A percentile compares a stretch with the other conserved stretches of the same genome.
Conservation (phyloP, 2,329 filamentous ascomycete genomes). For the Fusarium sp. region DNA sequence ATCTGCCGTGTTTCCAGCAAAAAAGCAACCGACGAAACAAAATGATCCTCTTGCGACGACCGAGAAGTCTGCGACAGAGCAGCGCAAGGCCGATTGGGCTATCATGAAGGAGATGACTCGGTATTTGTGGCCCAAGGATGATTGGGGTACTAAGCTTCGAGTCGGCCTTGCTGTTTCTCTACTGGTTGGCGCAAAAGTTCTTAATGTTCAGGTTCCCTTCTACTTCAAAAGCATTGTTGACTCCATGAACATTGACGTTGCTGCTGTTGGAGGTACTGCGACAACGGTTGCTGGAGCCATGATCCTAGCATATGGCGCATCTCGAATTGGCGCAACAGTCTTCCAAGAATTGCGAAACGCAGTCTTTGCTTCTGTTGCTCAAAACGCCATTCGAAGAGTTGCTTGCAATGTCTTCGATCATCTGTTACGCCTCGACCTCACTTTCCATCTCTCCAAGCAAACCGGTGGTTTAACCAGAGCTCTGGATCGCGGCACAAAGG, state of each 20-base stretch:
- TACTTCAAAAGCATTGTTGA: slow-evolving; percentile 99
- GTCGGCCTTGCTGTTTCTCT: slow-evolving; percentile 87
- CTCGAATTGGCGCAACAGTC: slow-evolving; percentile 86
- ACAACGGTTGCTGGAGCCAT: slow-evolving; percentile 90
- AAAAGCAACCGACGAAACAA: slow-evolving; percentile 37
- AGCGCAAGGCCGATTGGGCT: slow-evolving; percentile 96
- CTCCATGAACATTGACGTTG: slow-evolving; percentile 95
- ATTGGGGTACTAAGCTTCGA: slow-evolving; percentile 77
- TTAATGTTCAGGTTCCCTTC: slow-evolving; percentile 98
- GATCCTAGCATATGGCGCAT: slow-evolving; percentile 91
- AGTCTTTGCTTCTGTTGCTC: slow-evolving; percentile 94
- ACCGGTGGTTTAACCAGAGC: slow-evolving; percentile 94
- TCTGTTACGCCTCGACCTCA: slow-evolving; percentile 86
- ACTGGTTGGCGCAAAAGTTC: slow-evolving; percentile 88
- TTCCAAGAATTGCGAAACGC: slow-evolving; percentile 97
- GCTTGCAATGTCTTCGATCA: slow-evolving; percentile 94
- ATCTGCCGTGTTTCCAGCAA: slow-evolving; percentile 31
- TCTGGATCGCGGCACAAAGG: slow-evolving; percentile 96
- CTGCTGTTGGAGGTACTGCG: slow-evolving; percentile 86
- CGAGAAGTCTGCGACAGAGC: slow-evolving; percentile 77
- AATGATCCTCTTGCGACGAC: slow-evolving; percentile 50
- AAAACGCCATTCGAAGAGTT: slow-evolving; percentile 93
- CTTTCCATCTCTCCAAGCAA: slow-evolving; percentile 93
- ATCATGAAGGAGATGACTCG: slow-evolving; percentile 98
- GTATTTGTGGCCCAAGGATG: slow-evolving; percentile 95